Base-by-base conservation (phyloP, 164 flowering plant species). In the Aristolochia fimbriata region DNA sequence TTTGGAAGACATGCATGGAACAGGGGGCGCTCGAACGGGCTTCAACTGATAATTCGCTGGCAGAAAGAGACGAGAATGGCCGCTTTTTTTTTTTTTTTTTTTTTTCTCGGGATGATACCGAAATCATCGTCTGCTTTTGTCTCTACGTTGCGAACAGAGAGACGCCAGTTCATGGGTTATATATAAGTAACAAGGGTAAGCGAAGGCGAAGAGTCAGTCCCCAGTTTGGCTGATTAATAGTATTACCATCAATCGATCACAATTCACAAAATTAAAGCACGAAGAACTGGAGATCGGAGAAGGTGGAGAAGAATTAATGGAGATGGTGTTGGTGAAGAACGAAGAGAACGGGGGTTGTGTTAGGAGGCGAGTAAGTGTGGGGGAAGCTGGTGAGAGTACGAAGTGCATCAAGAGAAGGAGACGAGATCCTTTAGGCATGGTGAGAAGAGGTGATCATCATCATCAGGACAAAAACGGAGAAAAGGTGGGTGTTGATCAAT, bases 391-490 rank as follows among this genome's bases (percentile, higher is more conserved):
- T n/a, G 69, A 75, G 20, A 24, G 51, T n/a, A 27, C 15, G 24
- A 78, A 76, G 71, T 61, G 63, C 33, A 56, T 71, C 14, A 78
- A 73, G 75, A 69, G 82, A 60, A 65, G 82, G 68, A 56, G 79
- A 52, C 65, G 79, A 60, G 73, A 69, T 30, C 54, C 74, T 0
- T 37, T 51, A 14, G 15, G 24, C 13, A 22, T 21, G 15, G 21
- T 58, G 15, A 41, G 67, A 11, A 62, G 4, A n/a, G 20, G 19
- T 8, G 15, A 41, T 27, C 30, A 27, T 27, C n/a, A 27, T 27
- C n/a, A n/a, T 16, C 53, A 16, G 10, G 22, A 63, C 33, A 47
- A 47, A 48, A 55, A 20, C 46, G 58, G 47, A 45, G 56, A 51
- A 46, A 73, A 73, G 30, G 30, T n/a, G 30, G 5, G 30, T 27